A percentile compares a stretch with the other conserved stretches of the same genome.
phyloP scores from a whole-genome alignment of 2,329 filamentous ascomycete species.

The Penicillium sp. region DNA sequence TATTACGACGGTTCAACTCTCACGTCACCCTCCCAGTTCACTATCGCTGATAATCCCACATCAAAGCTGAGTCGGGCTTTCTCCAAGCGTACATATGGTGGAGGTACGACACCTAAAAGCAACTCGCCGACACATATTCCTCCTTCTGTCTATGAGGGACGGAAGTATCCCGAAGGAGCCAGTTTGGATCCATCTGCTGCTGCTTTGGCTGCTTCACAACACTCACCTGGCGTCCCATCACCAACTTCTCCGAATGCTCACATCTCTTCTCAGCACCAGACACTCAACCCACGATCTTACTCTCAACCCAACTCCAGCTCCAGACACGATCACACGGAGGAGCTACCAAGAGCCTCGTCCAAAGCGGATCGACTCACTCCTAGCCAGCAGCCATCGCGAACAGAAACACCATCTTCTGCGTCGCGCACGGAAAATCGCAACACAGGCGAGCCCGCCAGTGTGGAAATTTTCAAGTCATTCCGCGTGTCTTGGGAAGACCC shows the following conservation, averaged over 20 bases:
- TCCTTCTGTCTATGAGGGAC: conserved; percentile 60
- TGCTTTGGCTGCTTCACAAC: conserved; percentile 60
- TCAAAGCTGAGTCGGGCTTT: conserved; percentile 64
- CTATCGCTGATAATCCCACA: conserved; percentile 41
- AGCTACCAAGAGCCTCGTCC: conserved; percentile 28
- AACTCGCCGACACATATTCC: conserved; percentile 69
- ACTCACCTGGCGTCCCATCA: conserved; percentile 47
- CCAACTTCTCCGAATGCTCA: conserved; percentile 43
- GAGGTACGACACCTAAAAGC: conserved; percentile 69
- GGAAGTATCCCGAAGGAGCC: conserved; percentile 49
- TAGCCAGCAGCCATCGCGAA: conserved; percentile 30
- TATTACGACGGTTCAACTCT: conserved; percentile 40
- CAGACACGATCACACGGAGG: conserved; percentile 40
- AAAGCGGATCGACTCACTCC: conserved; percentile 33
- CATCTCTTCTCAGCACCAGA: conserved; percentile 38
- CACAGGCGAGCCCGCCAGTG: conserved; percentile 44
- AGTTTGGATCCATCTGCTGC: conserved; percentile 65
- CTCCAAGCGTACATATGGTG: conserved; percentile 66
- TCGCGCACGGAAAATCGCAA: conserved; percentile 29
- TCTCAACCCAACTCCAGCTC: conserved; percentile 32
- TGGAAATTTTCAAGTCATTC: conserved; percentile 99
- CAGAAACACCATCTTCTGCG: conserved; percentile 29
- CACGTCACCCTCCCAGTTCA: conserved; percentile 29
- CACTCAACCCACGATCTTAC: conserved; percentile 44
- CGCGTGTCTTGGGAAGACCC: conserved; percentile 96